These are phyloP conservation scores for Aethionema arabicum DNA, from an alignment of 345 rosid species.

Conservation along the genomic window DNA sequence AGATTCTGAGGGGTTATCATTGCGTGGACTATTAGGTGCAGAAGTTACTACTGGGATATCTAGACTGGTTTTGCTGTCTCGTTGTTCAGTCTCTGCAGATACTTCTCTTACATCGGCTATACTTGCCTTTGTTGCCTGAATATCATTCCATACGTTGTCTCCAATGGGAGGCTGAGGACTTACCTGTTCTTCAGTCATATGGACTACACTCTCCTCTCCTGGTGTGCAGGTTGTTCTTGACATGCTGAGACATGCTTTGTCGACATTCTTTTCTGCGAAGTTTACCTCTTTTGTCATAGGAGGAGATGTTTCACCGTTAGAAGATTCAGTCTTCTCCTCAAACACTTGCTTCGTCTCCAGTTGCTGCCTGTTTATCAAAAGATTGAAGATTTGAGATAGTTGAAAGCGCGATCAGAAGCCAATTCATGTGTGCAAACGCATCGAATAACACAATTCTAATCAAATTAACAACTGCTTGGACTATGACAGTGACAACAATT, in stretches of 20 bases:
- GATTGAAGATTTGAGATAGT: constrained; percentile 8
- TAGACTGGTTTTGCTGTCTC: constrained; percentile 59
- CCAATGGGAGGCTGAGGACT: constrained; percentile 48
- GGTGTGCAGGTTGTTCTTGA: constrained; percentile 47
- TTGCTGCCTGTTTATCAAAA: constrained; percentile 58
- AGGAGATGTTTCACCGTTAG: constrained; percentile 44
- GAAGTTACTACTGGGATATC: constrained; percentile 69
- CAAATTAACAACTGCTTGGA: no score
- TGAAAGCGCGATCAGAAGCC: no score
- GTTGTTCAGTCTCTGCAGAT: constrained; percentile 43
- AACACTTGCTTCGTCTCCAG: constrained; percentile 74
- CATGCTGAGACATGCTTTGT: constrained; percentile 81
- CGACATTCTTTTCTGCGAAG: constrained; percentile 69
- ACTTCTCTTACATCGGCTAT: constrained; percentile 81
- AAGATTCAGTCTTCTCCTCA: constrained; percentile 67
- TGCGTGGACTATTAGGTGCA: constrained; percentile 48
- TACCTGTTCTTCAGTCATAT: constrained; percentile 57
- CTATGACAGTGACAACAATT: no score
- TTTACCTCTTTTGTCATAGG: constrained; percentile 70
- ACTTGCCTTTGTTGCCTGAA: constrained; percentile 82
- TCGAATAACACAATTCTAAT: no score
- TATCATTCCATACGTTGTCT: constrained; percentile 82
- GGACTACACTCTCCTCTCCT: constrained; percentile 44
- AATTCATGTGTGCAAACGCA: no score
- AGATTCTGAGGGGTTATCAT: constrained; percentile 40